A percentile compares a stretch with the other conserved stretches of the same genome.
Evolutionary conservation across 2,329 filamentous ascomycete species (phyloP).

Genomic region (Pseudocercospora musae): DNA sequence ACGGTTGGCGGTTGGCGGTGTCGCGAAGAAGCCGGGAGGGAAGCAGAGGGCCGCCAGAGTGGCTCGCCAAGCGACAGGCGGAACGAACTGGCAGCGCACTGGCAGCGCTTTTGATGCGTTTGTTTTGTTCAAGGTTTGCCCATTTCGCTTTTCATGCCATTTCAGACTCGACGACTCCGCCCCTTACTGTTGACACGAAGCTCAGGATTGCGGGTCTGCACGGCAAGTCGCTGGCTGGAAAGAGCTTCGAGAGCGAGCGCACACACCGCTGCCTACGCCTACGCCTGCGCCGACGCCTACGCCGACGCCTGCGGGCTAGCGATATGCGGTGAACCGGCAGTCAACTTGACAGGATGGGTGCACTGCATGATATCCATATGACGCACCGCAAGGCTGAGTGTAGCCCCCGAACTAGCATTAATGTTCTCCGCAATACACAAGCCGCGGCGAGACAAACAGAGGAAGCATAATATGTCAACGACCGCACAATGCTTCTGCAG

Average conservation of each 20-base stretch:
- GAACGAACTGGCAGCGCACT: background rate
- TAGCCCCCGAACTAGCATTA: background rate
- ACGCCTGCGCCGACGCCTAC: background rate
- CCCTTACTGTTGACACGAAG: slow-evolving; percentile 8
- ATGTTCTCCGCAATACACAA: background rate
- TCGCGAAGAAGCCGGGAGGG: background rate
- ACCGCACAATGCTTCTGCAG: background rate
- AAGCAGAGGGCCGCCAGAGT: background rate
- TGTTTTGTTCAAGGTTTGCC: background rate
- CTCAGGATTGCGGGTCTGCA: slow-evolving; percentile 11
- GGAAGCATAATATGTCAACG: background rate
- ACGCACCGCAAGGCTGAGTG: slow-evolving; percentile 6
- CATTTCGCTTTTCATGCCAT: background rate
- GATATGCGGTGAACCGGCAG: background rate
- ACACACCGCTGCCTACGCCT: background rate
- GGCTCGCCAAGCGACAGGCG: background rate
- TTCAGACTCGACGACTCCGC: background rate
- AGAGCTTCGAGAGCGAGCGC: background rate
- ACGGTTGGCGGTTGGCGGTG: background rate
- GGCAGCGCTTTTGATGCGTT: background rate
- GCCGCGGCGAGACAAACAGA: background rate
- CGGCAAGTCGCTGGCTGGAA: background rate
- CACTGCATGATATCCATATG: background rate
- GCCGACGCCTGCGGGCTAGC: too few relatives aligned
- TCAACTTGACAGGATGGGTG: slow-evolving; percentile 1